Evolutionary conservation across 2,329 filamentous ascomycete species (phyloP), one percentile per base, ranked within the genome.

Genomic region (Epichloe gansuensis): DNA sequence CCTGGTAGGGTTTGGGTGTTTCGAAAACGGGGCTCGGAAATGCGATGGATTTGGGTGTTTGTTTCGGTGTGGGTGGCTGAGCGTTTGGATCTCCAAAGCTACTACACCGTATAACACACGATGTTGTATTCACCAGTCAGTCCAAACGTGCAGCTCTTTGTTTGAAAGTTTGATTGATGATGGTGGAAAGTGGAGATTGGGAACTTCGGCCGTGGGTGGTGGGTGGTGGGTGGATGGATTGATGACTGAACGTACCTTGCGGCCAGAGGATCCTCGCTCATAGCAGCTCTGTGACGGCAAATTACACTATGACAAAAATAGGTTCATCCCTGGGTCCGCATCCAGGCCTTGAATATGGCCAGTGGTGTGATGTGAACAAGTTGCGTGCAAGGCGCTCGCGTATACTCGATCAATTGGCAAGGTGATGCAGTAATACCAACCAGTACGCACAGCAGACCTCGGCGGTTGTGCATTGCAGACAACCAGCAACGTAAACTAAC

Each of bases 71-170:
- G 45, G 74, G 77, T 62, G 78, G 77, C 65, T 76, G 77, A 74
- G 75, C 75, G 74, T 76, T 80, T 72, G 76, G 72, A 72, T 80
- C 75, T 73, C 77, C 78, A 78, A 80, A 80, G 74, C 80, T 83
- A 64, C 43, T 58, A 54, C 54, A 54, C 60, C 17, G 17, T 17
- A 17, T 17, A 1, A 17, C 17, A 17, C 17, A 17, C 17, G 17
- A 50, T 60, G 54, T 41, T 52, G 37, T 49, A 59, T 52, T 54
- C 55, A 59, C 53, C 55, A 58, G 63, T 77, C 61, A 75, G 46
- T 47, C 58, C 59, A 57, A 46, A 47, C 8, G 39, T 53, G 50
- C 46, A 55, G 48, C 28, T 25, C 35, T 39, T 17, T 48, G 23
- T 35, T 41, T 13, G 17, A 17, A 17, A 17, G 17, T 39, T 17